phyloP scores from a whole-genome alignment of 495 filamentous ascomycete species.

The Astrothelium subdiscretum region DNA sequence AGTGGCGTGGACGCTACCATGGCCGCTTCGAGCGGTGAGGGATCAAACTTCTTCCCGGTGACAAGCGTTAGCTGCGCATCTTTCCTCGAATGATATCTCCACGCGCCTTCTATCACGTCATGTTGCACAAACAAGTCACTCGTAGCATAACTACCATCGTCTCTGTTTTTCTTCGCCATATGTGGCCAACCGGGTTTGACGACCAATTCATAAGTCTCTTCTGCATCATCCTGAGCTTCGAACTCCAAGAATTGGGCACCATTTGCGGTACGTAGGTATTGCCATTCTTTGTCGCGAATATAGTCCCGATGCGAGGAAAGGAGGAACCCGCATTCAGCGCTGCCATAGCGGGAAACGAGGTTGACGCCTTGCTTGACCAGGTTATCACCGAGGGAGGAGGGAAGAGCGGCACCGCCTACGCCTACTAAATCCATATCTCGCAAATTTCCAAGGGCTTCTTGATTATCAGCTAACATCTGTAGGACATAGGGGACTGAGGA shows the following conservation, averaged over 20 bases:
- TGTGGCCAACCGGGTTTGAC: conserved; percentile 50
- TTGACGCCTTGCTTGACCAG: conserved; percentile 37
- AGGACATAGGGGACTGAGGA: conserved; percentile 48
- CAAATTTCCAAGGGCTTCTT: conserved; percentile 28
- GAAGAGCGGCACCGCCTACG: conserved; percentile 46
- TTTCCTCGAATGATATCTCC: conserved; percentile 47
- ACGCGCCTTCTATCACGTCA: conserved; percentile 38
- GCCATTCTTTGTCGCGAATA: conserved; percentile 48
- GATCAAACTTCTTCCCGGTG: conserved; percentile 61
- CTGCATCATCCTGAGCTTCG: conserved; percentile 34
- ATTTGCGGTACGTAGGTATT: conserved; percentile 44
- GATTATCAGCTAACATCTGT: conserved; percentile 33
- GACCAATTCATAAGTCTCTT: conserved; percentile 48
- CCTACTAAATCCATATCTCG: conserved; percentile 42
- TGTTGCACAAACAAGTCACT: conserved; percentile 47
- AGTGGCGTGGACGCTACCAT: conserved; percentile 24
- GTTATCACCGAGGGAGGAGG: conserved; percentile 32
- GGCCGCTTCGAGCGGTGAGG: conserved; percentile 45
- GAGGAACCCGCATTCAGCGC: conserved; percentile 47
- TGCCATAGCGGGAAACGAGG: conserved; percentile 45
- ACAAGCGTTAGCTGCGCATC: conserved; percentile 51
- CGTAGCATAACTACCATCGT: conserved; percentile 47
- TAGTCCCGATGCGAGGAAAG: conserved; percentile 41
- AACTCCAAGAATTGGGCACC: conserved; percentile 36
- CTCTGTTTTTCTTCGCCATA: conserved; percentile 47